Conservation (phyloP, 1,284 basidiomycete genomes). For the Ganoderma leucocontextum region DNA sequence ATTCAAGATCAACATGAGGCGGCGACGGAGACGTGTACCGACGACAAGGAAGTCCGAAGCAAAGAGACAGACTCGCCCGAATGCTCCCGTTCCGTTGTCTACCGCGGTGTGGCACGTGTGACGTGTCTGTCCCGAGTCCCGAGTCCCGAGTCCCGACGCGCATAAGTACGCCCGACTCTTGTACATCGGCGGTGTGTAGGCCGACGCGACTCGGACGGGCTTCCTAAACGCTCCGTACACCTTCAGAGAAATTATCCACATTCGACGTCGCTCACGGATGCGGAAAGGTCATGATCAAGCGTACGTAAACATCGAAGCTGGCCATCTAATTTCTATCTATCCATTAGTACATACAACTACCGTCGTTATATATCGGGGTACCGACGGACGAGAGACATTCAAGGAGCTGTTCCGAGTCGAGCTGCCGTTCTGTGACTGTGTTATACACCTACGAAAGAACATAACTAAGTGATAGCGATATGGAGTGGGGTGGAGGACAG, state of each 20-base stretch:
- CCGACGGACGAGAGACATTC: not conserved
- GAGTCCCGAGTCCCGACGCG: not conserved
- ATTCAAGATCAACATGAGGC: conserved; percentile 3
- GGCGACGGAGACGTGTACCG: not conserved
- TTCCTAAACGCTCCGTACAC: not conserved
- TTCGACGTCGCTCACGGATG: not conserved
- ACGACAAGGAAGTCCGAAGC: not conserved
- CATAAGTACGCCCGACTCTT: no score
- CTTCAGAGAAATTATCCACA: not conserved
- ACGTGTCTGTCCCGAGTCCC: not conserved
- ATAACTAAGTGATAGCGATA: no score
- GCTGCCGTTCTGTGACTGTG: no score
- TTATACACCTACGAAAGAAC: no score
- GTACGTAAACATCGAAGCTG: not conserved
- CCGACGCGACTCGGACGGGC: not conserved
- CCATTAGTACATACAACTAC: not conserved
- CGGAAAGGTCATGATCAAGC: not conserved
- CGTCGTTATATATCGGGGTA: not conserved
- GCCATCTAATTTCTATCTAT: not conserved
- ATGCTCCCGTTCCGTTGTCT: not conserved
- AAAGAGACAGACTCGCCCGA: not conserved
- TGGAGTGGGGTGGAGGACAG: no score
- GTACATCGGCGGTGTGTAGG: no score
- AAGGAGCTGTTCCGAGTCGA: no score
- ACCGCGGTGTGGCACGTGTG: conserved; percentile 2